Evolutionary conservation across 768 basidiomycete species (phyloP), one percentile per base, ranked within the genome.

Genomic region (Trametes punicea): DNA sequence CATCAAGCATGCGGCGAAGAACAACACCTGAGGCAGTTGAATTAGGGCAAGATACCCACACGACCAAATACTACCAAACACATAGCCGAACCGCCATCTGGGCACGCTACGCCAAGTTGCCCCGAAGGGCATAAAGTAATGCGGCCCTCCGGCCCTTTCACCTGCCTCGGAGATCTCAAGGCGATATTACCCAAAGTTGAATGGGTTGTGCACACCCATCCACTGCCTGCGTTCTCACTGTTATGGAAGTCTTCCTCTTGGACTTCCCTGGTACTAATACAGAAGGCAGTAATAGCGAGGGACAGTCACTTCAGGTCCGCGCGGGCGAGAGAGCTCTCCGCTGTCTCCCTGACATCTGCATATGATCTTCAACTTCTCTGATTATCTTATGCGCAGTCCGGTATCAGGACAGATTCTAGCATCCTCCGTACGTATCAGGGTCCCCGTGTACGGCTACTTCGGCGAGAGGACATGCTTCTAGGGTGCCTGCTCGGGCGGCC

Each of bases 31-130:
- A 51, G 49, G 23, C n/a, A 36, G 31, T 27, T 27, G 18, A 8
- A 49, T 16, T 8, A 7, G 55, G 55, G 9, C 8, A 9, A 29
- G n/a, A n/a, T 45, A 27, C 42, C 56, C 45, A 57, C 49, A 57
- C 49, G 26, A 38, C 23, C 49, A 57, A 57, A 57, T 16, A 51
- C 33, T 6, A 6, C 15, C 42, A 51, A 57, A 51, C n/a, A 44
- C 30, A 11, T 9, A 38, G 6, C 15, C 36, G 36, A 38, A 38
- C 36, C 36, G n/a, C n/a, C n/a, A n/a, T n/a, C n/a, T n/a, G n/a
- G n/a, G n/a, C n/a, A n/a, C n/a, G n/a, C n/a, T n/a, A n/a, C n/a
- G n/a, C n/a, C n/a, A n/a, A n/a, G n/a, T n/a, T n/a, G n/a, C n/a
- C n/a, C n/a, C n/a, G n/a, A n/a, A n/a, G n/a, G n/a, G n/a, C n/a